Evolutionary conservation across 306 rosid genomes (phyloP).

Genomic region (Quercus variabilis): DNA sequence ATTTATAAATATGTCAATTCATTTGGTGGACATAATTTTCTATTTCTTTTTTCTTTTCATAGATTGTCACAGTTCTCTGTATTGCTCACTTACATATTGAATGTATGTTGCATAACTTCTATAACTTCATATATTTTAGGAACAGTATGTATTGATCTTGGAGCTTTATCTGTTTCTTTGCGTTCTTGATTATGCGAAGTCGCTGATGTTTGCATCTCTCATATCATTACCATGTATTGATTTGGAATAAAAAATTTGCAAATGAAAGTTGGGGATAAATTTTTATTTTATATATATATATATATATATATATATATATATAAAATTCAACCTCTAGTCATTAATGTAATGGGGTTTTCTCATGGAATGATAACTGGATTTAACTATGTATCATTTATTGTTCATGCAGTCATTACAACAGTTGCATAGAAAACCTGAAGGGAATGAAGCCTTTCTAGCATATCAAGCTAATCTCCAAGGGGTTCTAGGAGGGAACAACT

Average conservation of each 20-base stretch:
- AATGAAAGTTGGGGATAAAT: not conserved
- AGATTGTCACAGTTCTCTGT: not conserved
- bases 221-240: not conserved
- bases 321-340: slow-evolving; percentile 1
- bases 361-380: slow-evolving; percentile 13
- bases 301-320: too few species aligned
- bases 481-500: slow-evolving; percentile 49
- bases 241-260: not conserved
- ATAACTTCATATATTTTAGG: not conserved
- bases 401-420: slow-evolving; percentile 72
- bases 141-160: not conserved
- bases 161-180: not conserved
- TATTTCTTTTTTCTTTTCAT: not conserved
- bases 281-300: not conserved
- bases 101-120: not conserved
- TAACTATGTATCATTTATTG: slow-evolving; percentile 7
- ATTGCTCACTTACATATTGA: not conserved
- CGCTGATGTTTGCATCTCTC: not conserved
- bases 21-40: not conserved
- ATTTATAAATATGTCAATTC: too few species aligned
- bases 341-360: not conserved
- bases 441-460: slow-evolving; percentile 68
- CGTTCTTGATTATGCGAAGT: not conserved
- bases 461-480: slow-evolving; percentile 85
- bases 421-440: slow-evolving; percentile 80